Percentiles rank a stretch among this genome's conserved stretches.
phyloP scores from a whole-genome alignment of 495 filamentous ascomycete species.

The Podospora pseudoanserina region DNA sequence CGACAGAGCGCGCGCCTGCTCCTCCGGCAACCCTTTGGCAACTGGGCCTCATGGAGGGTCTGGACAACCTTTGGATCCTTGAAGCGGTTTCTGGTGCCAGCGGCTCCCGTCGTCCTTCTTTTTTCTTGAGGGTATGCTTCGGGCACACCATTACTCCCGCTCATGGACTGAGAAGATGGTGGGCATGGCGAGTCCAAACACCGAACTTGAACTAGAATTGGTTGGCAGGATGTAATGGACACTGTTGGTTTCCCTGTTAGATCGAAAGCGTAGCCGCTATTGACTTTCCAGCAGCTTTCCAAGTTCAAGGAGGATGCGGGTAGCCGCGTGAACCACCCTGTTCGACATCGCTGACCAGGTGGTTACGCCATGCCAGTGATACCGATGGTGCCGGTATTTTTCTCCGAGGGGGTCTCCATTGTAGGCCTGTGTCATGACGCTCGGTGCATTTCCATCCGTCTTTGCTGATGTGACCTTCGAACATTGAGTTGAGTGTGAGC shows the following conservation, averaged over 20 bases:
- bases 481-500: not conserved
- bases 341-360: not conserved
- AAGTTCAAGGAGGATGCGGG: not conserved
- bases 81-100: not conserved
- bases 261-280: not conserved
- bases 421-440: not conserved
- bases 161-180: not conserved
- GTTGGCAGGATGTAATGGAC: not conserved
- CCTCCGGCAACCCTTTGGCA: slow-evolving; percentile 7
- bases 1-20: slow-evolving; percentile 35
- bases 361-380: not conserved
- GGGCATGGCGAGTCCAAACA: not conserved
- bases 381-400: not conserved
- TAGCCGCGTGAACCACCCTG: not conserved
- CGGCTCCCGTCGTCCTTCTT: not conserved
- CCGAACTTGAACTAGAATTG: not conserved
- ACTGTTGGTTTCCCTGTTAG: not conserved
- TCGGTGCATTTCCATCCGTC: not conserved
- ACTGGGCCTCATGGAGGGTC: not conserved
- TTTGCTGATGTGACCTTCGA: not conserved
- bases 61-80: not conserved
- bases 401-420: not conserved
- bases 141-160: not conserved
- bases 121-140: too few relatives aligned
- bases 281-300: not conserved